These are phyloP conservation scores for Termitomyces sp. DNA, from an alignment of 768 basidiomycete genomes.

Conservation along the genomic window DNA sequence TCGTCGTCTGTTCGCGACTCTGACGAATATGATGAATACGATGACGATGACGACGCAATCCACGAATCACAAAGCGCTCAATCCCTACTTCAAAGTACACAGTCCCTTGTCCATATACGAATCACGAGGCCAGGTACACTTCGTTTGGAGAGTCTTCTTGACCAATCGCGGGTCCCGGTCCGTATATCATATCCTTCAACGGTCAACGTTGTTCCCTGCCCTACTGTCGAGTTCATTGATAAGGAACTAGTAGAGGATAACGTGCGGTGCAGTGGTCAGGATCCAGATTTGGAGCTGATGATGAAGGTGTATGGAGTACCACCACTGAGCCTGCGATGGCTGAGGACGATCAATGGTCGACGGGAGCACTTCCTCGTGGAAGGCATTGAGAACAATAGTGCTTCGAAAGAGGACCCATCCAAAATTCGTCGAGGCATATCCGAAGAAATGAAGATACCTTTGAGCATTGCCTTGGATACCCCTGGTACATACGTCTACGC, in stretches of 20 bases:
- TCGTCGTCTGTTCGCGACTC: conserved; percentile 25
- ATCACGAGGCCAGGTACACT: conserved; percentile 70
- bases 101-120: conserved; percentile 68
- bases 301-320: conserved; percentile 72
- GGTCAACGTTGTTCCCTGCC: conserved; percentile 78
- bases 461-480: conserved; percentile 56
- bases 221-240: conserved; percentile 61
- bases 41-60: conserved; percentile 56
- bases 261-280: conserved; percentile 66
- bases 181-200: conserved; percentile 61
- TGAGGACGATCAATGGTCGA: conserved; percentile 58
- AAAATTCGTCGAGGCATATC: conserved; percentile 23
- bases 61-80: conserved; percentile 24
- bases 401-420: conserved; percentile 17
- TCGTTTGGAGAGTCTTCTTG: conserved; percentile 68
- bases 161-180: conserved; percentile 66
- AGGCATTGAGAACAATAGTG: conserved; percentile 65
- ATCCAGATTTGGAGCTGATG: conserved; percentile 46
- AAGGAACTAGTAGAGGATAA: conserved; percentile 32
- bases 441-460: conserved; percentile 61
- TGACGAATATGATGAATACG: conserved; percentile 64
- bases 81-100: conserved; percentile 62
- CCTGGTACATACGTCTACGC: conserved; percentile 68
- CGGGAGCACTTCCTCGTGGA: conserved; percentile 75
- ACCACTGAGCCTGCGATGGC: conserved; percentile 74